Evolutionary conservation across 1,139 yeast genomes (phyloP).

Genomic region (Barnettozyma hawaiiensis): DNA sequence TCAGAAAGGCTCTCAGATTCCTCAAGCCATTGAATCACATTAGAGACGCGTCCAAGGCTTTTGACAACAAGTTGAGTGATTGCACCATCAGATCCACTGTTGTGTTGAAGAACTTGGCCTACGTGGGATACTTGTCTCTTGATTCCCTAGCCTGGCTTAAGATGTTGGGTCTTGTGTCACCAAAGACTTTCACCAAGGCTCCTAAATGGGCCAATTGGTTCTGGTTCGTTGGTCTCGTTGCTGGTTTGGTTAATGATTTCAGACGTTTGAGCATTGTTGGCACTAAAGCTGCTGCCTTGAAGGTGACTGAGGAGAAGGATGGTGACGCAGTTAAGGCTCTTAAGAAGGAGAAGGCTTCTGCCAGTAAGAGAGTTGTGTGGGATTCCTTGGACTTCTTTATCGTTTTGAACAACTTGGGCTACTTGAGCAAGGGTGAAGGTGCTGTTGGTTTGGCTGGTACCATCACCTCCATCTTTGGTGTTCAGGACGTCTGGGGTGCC

Average conservation of each 20-base stretch:
- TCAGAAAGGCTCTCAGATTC: slow-evolving; percentile 81
- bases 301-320: slow-evolving; percentile 22
- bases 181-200: slow-evolving; percentile 32
- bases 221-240: slow-evolving; percentile 73
- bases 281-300: slow-evolving; percentile 1
- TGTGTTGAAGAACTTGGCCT: slow-evolving; percentile 64
- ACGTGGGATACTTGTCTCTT: slow-evolving; percentile 66
- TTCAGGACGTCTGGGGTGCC: slow-evolving; percentile 53
- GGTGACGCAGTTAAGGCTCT: slow-evolving; percentile 21
- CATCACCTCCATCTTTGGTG: slow-evolving; percentile 73
- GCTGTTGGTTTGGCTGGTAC: slow-evolving; percentile 82
- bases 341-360: slow-evolving; percentile 36
- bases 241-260: slow-evolving; percentile 52
- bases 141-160: slow-evolving; percentile 74
- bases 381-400: slow-evolving; percentile 72
- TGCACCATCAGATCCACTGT: slow-evolving; percentile 53
- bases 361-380: slow-evolving; percentile 69
- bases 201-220: slow-evolving; percentile 48
- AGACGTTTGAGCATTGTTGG: slow-evolving; percentile 9
- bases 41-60: slow-evolving; percentile 62
- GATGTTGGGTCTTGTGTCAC: slow-evolving; percentile 34
- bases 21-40: slow-evolving; percentile 77
- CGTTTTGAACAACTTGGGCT: slow-evolving; percentile 64
- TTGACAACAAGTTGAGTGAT: slow-evolving; percentile 69
- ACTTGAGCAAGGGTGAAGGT: slow-evolving; percentile 68